These are phyloP conservation scores for Plantago elongata DNA, from an alignment of 257 asterid species.

Conservation along the genomic window DNA sequence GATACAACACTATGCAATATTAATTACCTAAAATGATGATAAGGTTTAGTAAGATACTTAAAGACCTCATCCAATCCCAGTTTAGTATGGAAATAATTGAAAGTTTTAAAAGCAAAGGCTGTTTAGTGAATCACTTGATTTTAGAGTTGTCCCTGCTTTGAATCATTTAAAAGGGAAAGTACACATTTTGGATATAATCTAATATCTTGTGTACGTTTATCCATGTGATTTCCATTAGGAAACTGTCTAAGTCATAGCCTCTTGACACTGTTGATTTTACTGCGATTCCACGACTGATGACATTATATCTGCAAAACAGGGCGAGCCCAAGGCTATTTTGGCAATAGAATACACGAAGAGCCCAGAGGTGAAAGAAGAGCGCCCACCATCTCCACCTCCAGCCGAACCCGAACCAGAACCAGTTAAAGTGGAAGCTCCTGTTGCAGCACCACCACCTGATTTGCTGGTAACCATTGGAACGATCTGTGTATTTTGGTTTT, in stretches of 20 bases:
- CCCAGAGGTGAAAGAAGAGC: conserved; percentile 58
- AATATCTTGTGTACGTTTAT: not conserved
- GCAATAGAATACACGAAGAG: conserved; percentile 75
- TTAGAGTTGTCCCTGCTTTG: no score
- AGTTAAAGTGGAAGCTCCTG: conserved; percentile 53
- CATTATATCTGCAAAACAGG: conserved; percentile 22
- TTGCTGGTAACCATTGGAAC: conserved; percentile 49
- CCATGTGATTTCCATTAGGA: not conserved
- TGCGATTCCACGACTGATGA: no score
- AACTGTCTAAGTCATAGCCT: not conserved
- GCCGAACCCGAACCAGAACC: conserved; percentile 48
- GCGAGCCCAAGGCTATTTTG: conserved; percentile 60
- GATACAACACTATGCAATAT: no score
- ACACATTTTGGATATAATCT: not conserved
- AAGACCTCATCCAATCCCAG: no score
- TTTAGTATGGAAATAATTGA: no score
- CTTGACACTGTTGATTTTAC: no score
- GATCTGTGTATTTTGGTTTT: not conserved
- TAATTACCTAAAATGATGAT: no score
- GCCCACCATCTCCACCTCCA: conserved; percentile 44
- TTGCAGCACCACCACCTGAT: conserved; percentile 56
- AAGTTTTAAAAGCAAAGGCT: no score
- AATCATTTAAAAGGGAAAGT: not conserved
- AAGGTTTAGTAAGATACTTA: no score
- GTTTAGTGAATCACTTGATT: no score